Evolutionary conservation across 805 yeast species (phyloP).

Genomic region (Barnettozyma populi): DNA sequence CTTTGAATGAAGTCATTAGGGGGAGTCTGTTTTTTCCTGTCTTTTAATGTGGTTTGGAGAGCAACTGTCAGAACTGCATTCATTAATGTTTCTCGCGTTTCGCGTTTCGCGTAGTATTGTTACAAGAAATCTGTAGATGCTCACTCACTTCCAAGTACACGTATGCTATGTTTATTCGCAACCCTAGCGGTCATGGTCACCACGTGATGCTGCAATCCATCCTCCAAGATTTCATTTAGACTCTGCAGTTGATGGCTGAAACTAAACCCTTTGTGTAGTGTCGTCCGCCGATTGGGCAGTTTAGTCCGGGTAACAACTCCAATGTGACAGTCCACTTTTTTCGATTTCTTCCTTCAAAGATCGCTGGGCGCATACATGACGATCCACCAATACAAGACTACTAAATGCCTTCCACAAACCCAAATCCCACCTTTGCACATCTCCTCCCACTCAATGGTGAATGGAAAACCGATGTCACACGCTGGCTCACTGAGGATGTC

Average conservation of each 20-base stretch:
- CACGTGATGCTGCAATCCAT: background rate
- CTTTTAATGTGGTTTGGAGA: too few species aligned
- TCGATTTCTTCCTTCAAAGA: too few species aligned
- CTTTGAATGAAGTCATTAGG: background rate
- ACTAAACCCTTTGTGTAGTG: too few species aligned
- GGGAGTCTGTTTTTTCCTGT: background rate
- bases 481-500: constrained; percentile 80
- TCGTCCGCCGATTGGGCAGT: too few species aligned
- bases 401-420: constrained; percentile 9
- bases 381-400: background rate
- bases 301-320: background rate
- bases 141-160: too few species aligned
- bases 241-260: too few species aligned
- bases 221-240: too few species aligned
- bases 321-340: too few species aligned
- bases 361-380: background rate
- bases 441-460: constrained; percentile 68
- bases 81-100: background rate
- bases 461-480: constrained; percentile 77
- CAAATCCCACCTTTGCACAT: constrained; percentile 33
- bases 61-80: too few species aligned
- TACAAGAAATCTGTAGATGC: too few species aligned
- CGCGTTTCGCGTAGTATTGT: background rate
- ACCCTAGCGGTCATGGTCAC: background rate
- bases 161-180: background rate